These are phyloP conservation scores for Thermochaetoides thermophila DNA, from an alignment of 495 filamentous ascomycete genomes.

Conservation along the genomic window DNA sequence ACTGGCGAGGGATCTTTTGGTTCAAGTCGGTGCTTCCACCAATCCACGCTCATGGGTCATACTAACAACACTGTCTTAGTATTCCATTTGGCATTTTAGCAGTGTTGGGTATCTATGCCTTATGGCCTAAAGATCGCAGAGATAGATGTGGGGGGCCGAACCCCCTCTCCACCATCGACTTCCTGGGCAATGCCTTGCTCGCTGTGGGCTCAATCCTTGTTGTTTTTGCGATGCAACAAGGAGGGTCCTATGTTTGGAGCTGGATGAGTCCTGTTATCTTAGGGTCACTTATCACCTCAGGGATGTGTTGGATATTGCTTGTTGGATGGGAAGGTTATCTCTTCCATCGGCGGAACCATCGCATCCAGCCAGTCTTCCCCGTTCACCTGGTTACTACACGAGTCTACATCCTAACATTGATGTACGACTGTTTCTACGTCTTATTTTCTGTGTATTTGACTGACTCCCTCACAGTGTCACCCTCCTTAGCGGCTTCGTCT, in stretches of 20 bases:
- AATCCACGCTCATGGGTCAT: no score
- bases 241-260: conserved; percentile 28
- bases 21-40: conserved; percentile 37
- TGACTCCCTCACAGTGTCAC: conserved; percentile 21
- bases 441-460: conserved; percentile 19
- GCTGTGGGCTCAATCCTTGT: conserved; percentile 40
- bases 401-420: conserved; percentile 25
- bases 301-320: conserved; percentile 32
- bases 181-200: conserved; percentile 39
- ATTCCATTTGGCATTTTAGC: conserved; percentile 43
- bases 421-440: conserved; percentile 22
- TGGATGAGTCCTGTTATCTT: conserved; percentile 34
- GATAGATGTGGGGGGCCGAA: conserved; percentile 11
- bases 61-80: conserved; percentile 11
- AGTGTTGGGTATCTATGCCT: conserved; percentile 41
- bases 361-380: conserved; percentile 28
- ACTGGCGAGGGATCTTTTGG: conserved; percentile 60
- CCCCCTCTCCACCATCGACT: conserved; percentile 34
- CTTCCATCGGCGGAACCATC: conserved; percentile 13
- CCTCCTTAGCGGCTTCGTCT: conserved; percentile 40
- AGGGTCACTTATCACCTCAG: conserved; percentile 26
- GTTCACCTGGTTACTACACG: conserved; percentile 22
- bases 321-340: conserved; percentile 29
- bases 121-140: conserved; percentile 25
- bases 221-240: conserved; percentile 44